Percentiles rank a stretch among this genome's conserved stretches.
Conservation (phyloP, 371 early-diverging fungal genomes). For the Mortierella sp. region DNA sequence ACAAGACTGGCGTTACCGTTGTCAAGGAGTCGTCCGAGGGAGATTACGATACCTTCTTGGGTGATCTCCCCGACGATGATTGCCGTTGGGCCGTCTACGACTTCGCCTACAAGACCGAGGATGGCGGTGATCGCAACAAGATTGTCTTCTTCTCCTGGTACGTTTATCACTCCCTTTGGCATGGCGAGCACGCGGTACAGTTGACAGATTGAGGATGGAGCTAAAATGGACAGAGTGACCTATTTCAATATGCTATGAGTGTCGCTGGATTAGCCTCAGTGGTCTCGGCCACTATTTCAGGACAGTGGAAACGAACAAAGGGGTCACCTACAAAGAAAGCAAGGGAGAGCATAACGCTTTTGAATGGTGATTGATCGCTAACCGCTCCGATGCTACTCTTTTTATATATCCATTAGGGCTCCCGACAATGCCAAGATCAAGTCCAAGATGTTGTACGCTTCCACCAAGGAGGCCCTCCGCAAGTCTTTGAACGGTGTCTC, state of each 20-base stretch:
- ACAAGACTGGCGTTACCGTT: slow-evolving; percentile 67
- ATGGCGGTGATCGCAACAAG: slow-evolving; percentile 72
- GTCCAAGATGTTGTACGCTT: slow-evolving; percentile 94
- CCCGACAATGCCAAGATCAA: slow-evolving; percentile 86
- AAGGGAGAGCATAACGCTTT: background rate
- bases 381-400: background rate
- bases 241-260: background rate
- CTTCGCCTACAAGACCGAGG: slow-evolving; percentile 66
- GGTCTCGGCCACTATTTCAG: background rate
- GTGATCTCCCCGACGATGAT: slow-evolving; percentile 66
- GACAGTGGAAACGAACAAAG: background rate
- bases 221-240: background rate
- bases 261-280: background rate
- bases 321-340: too few species aligned
- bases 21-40: slow-evolving; percentile 60
- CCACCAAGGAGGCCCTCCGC: slow-evolving; percentile 88
- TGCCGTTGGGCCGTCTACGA: slow-evolving; percentile 83
- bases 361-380: background rate
- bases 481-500: slow-evolving; percentile 81
- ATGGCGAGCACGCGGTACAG: background rate
- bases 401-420: slow-evolving; percentile 66
- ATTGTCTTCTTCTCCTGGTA: slow-evolving; percentile 77
- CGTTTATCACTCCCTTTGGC: background rate
- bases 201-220: background rate
- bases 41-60: slow-evolving; percentile 71